Percentiles rank a stretch among this genome's conserved stretches.
These are phyloP conservation scores for Gnetum montanum DNA, from an alignment of 75 land plant species.

Conservation along the genomic window DNA sequence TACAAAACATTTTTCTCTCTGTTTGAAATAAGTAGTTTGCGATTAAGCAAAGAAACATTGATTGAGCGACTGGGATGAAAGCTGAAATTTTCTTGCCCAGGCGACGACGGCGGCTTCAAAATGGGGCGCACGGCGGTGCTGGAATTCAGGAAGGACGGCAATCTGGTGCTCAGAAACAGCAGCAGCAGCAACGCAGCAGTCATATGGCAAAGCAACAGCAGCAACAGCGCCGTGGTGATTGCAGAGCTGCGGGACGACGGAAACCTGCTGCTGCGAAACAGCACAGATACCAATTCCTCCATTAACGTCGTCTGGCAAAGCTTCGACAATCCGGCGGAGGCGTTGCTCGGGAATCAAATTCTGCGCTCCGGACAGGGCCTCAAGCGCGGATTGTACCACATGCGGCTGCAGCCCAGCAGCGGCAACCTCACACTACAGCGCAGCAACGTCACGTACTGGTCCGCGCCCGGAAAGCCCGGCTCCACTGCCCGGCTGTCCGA, in stretches of 20 bases:
- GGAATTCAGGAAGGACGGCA: slow-evolving; percentile 15
- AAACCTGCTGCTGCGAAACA: slow-evolving; percentile 19
- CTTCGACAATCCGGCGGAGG: slow-evolving; percentile 42
- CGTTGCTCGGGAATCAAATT: slow-evolving; percentile 31
- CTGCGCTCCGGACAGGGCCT: slow-evolving; percentile 15
- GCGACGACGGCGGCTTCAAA: neutral
- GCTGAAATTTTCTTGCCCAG: slow-evolving; percentile 38
- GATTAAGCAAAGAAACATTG: no score
- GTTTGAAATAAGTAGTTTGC: no score
- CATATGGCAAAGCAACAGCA: neutral
- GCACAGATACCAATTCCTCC: no score
- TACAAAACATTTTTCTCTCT: no score
- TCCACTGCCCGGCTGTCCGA: neutral
- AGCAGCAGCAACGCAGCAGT: no score
- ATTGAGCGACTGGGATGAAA: no score
- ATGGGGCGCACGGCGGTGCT: slow-evolving; percentile 14
- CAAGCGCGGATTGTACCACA: slow-evolving; percentile 28
- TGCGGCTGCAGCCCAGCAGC: slow-evolving; percentile 9
- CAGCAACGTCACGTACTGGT: slow-evolving; percentile 22
- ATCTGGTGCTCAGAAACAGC: slow-evolving; percentile 26
- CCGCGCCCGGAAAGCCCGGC: neutral
- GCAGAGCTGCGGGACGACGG: neutral
- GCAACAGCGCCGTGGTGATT: neutral
- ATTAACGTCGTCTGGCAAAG: slow-evolving; percentile 22
- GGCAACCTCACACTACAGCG: slow-evolving; percentile 36